These are phyloP conservation scores for Pulveroboletus ravenelii DNA, from an alignment of 768 basidiomycete genomes.

Conservation along the genomic window DNA sequence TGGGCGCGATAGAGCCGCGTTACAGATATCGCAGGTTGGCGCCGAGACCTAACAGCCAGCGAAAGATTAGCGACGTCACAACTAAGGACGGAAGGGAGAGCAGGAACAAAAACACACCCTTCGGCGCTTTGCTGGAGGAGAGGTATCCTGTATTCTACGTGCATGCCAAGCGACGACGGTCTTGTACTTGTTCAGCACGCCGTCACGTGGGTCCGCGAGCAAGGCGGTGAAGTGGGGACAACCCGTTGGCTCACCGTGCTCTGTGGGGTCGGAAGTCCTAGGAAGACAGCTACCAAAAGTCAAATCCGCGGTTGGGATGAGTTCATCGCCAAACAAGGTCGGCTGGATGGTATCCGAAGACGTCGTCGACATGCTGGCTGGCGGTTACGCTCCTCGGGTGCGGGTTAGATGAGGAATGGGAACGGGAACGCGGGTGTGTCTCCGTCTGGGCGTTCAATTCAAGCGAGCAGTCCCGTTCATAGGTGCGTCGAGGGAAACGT, in stretches of 20 bases:
- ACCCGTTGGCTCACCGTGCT: conserved; percentile 4
- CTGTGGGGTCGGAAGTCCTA: conserved; percentile 9
- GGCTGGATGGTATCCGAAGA: conserved; percentile 28
- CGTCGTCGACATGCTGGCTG: conserved; percentile 27
- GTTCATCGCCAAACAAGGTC: conserved; percentile 28
- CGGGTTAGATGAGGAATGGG: neutral
- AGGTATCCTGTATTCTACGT: conserved; percentile 40
- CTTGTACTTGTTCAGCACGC: conserved; percentile 47
- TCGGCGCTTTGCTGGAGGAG: conserved; percentile 54
- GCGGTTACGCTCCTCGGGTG: too few species aligned
- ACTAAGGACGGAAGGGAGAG: neutral
- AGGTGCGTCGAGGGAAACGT: neutral
- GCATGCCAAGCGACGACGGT: conserved; percentile 54
- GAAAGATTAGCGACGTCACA: neutral
- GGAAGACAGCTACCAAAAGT: conserved; percentile 10
- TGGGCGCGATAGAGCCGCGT: conserved; percentile 51
- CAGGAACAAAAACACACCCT: conserved; percentile 43
- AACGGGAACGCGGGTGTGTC: neutral
- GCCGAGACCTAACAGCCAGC: conserved; percentile 39
- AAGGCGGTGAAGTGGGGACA: conserved; percentile 41
- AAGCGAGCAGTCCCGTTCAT: neutral
- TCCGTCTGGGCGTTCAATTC: neutral
- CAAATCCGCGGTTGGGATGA: conserved; percentile 5
- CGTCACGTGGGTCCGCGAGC: conserved; percentile 32
- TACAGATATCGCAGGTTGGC: conserved; percentile 63